phyloP scores from a whole-genome alignment of 345 rosid species.

The Anastatica hierochuntica region DNA sequence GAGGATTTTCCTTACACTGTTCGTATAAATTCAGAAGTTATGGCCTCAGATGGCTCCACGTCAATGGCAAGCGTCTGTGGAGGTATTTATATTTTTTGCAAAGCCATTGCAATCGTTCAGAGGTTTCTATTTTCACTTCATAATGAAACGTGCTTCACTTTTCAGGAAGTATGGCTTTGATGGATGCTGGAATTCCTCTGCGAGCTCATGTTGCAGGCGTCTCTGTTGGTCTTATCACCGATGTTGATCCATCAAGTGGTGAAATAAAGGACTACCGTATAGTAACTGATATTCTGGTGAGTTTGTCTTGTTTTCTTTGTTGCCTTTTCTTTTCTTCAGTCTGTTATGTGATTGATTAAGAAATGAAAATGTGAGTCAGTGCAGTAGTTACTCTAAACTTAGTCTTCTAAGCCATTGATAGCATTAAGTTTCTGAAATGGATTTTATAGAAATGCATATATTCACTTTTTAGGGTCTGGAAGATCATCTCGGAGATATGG shows the following conservation, averaged over 20 bases:
- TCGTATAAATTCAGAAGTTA: constrained; percentile 88
- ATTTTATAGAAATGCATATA: background rate
- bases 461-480: constrained; percentile 61
- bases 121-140: background rate
- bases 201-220: constrained; percentile 93
- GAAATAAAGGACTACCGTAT: constrained; percentile 72
- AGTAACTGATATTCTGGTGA: constrained; percentile 86
- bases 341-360: background rate
- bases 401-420: background rate
- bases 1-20: constrained; percentile 67
- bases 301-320: constrained; percentile 9
- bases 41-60: constrained; percentile 99
- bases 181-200: constrained; percentile 93
- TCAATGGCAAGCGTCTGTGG: constrained; percentile 98
- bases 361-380: background rate
- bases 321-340: constrained; percentile 1
- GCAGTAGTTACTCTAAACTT: background rate
- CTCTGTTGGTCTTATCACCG: constrained; percentile 89
- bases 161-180: constrained; percentile 94
- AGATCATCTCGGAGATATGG: constrained; percentile 99
- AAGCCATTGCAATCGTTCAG: background rate
- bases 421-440: background rate
- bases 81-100: constrained; percentile 35
- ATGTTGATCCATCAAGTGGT: constrained; percentile 63
- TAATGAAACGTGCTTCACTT: constrained; percentile 6